Evolutionary conservation across 306 rosid genomes (phyloP), one percentile per base, ranked within the genome.

Genomic region (Canavalia ensiformis): DNA sequence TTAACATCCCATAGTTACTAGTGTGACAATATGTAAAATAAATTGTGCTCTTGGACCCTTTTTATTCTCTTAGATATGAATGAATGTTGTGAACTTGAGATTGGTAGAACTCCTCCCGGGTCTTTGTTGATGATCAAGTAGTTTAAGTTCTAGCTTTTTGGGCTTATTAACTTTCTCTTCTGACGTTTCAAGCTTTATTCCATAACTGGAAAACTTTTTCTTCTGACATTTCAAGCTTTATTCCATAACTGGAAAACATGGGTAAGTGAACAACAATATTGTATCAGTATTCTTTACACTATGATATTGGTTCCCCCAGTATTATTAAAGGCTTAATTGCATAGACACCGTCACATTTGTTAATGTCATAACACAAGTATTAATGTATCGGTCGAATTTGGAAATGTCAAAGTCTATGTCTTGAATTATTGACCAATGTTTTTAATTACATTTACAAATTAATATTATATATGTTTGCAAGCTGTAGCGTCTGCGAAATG

Each of bases 81-180:
- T 80, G 63, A 63, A 72, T 80, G 63, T 59, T 9, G 58, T 47
- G 57, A 67, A 67, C 29, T 47, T 78, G 47, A 79, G 37, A 79
- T 58, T 58, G 28, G 75, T 67, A 30, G 78, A 81, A 57, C 46
- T 18, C 63, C 54, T 72, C 30, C 42, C 39, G 4, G 49, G 50
- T 72, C 28, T 35, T 75, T 59, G 33, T 71, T 66, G 50, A 34
- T 46, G n/a, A 31, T 25, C 4, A 10, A 11, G 59, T 29, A 30
- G 33, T 72, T 73, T 47, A 34, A 49, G 45, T 8, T 69, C 62
- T 62, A 25, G 10, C 10, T 18, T 30, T 47, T 46, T 68, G 46
- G 25, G 51, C 29, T 7, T 57, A 6, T 29, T 45, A 41, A 50
- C 66, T 63, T 56, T 31, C 9, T 2, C n/a, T 10, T 18, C 33